Percentiles rank a stretch among this genome's conserved stretches.
Evolutionary conservation across 2,329 filamentous ascomycete genomes (phyloP).

Genomic region (Fusarium devonianum): DNA sequence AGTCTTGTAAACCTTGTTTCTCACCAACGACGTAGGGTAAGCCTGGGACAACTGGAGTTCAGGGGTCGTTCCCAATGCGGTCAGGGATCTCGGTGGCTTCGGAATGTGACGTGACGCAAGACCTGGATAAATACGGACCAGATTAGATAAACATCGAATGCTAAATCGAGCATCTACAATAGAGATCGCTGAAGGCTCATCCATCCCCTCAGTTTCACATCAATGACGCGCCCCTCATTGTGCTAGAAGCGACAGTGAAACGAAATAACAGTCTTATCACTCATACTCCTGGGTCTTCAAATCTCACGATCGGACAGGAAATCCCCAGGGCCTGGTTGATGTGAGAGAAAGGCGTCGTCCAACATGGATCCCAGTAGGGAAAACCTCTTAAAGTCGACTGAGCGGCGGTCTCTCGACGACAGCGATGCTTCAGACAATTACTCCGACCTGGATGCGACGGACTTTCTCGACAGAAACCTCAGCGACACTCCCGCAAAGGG

Average conservation of each 20-base stretch:
- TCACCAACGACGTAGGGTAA: slow-evolving; percentile 21
- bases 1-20: too few relatives aligned
- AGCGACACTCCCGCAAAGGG: slow-evolving; percentile 4
- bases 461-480: slow-evolving; percentile 38
- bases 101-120: slow-evolving; percentile 32
- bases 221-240: neutral
- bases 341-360: neutral
- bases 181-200: neutral
- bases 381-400: slow-evolving; percentile 40
- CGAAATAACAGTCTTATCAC: too few relatives aligned
- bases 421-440: slow-evolving; percentile 37
- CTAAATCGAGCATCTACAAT: slow-evolving; percentile 1
- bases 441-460: slow-evolving; percentile 45
- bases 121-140: neutral
- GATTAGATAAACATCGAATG: slow-evolving; percentile 25
- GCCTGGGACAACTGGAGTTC: neutral
- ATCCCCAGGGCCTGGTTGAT: neutral
- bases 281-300: too few relatives aligned
- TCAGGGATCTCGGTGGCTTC: slow-evolving; percentile 10
- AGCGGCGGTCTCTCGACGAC: slow-evolving; percentile 33
- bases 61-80: slow-evolving; percentile 13
- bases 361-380: slow-evolving; percentile 45
- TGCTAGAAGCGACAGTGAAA: neutral
- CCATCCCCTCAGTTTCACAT: neutral
- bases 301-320: neutral